Percentiles rank a stretch among this genome's conserved stretches.
Conservation (phyloP, 441 rosid species). For the Populus tomentosa region DNA sequence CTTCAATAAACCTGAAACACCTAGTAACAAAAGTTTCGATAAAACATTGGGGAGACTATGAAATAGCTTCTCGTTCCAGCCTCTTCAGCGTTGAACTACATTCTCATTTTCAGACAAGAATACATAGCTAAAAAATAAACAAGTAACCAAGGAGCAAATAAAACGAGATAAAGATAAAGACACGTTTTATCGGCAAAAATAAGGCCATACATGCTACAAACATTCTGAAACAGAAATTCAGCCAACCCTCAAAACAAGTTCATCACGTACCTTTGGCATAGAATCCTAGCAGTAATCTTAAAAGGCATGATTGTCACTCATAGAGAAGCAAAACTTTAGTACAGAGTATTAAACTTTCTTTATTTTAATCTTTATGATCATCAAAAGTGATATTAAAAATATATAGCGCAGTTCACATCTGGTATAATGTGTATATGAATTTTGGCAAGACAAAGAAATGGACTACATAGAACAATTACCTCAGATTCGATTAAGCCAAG, state of each 20-base stretch:
- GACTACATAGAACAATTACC: constrained; percentile 18
- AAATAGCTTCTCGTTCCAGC: constrained; percentile 1
- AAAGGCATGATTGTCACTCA: background rate
- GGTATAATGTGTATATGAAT: constrained; percentile 1
- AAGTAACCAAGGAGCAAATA: background rate
- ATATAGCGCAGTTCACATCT: background rate
- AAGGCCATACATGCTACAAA: background rate
- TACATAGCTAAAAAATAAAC: background rate
- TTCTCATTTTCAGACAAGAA: constrained; percentile 11
- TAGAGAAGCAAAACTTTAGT: constrained; percentile 1
- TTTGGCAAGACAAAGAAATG: constrained; percentile 10
- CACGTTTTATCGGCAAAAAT: background rate
- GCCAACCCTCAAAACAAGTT: constrained; percentile 3
- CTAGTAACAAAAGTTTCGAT: background rate
- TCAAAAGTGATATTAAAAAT: background rate
- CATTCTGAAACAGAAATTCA: constrained; percentile 1
- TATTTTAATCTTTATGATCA: background rate
- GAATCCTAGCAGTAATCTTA: constrained; percentile 9
- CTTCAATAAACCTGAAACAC: background rate
- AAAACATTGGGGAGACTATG: background rate
- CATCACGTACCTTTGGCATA: constrained; percentile 10
- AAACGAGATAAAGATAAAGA: constrained; percentile 3
- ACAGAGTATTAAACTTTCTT: background rate
- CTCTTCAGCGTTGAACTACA: background rate
- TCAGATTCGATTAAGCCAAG: constrained; percentile 23